Conservation (phyloP, 2,329 filamentous ascomycete genomes). For the Fusarium avenaceum region DNA sequence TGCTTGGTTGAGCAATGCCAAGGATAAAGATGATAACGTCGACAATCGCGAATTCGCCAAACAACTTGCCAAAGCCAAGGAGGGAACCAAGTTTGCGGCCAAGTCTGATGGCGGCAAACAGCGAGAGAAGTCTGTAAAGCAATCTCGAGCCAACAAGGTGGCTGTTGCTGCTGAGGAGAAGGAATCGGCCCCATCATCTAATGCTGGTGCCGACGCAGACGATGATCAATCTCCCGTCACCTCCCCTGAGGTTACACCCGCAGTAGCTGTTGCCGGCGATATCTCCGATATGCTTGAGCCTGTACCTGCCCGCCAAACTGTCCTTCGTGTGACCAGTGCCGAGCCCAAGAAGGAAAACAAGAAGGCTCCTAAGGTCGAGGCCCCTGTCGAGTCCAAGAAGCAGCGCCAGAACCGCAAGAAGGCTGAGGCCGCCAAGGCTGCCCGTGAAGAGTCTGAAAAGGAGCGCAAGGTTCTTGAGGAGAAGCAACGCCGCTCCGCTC, state of each 20-base stretch:
- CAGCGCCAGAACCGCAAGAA: conserved; percentile 93
- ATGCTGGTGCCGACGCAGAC: conserved; percentile 80
- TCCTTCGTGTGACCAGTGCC: conserved; percentile 82
- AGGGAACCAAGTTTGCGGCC: conserved; percentile 72
- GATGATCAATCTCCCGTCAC: conserved; percentile 80
- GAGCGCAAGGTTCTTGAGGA: conserved; percentile 82
- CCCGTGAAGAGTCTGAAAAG: conserved; percentile 82
- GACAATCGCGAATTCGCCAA: conserved; percentile 83
- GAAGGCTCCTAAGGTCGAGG: conserved; percentile 72
- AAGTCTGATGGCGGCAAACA: conserved; percentile 71
- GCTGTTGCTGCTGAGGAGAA: conserved; percentile 58
- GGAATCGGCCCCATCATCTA: conserved; percentile 70
- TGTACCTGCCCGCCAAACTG: conserved; percentile 73
- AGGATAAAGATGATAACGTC: conserved; percentile 64
- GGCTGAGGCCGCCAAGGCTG: conserved; percentile 81
- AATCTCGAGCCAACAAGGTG: conserved; percentile 71
- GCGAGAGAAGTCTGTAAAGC: conserved; percentile 78
- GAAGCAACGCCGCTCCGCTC: conserved; percentile 84
- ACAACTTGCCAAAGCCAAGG: conserved; percentile 77
- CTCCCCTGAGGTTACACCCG: conserved; percentile 72
- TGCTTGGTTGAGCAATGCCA: conserved; percentile 49
- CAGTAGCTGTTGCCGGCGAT: conserved; percentile 73
- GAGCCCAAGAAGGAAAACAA: conserved; percentile 73
- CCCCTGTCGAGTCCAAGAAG: conserved; percentile 89
- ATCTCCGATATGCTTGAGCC: conserved; percentile 94